Evolutionary conservation across 2,329 filamentous ascomycete species (phyloP).

Genomic region (Colletotrichum filicis): DNA sequence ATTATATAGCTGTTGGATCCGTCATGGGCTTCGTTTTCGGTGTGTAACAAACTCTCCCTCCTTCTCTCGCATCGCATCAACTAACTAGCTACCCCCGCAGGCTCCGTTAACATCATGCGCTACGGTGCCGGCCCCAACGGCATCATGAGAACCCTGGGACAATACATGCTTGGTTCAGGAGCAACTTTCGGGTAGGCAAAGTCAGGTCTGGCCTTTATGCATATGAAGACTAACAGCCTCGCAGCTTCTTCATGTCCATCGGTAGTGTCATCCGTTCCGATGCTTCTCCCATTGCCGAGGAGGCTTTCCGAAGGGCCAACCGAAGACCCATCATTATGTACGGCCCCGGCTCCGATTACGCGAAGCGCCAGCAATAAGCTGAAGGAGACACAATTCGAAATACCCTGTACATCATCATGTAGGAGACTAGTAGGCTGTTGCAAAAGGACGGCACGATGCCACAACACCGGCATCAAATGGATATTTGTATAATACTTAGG

Average conservation of each 20-base stretch:
- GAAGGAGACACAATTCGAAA: neutral
- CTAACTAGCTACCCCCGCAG: conserved; percentile 53
- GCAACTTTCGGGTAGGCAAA: conserved; percentile 88
- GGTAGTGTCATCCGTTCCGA: conserved; percentile 96
- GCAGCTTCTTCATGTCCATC: conserved; percentile 97
- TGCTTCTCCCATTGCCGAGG: conserved; percentile 77
- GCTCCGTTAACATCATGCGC: conserved; percentile 93
- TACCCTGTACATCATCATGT: conserved; percentile 29
- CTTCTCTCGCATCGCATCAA: neutral
- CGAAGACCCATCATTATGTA: conserved; percentile 77
- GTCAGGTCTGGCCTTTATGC: neutral
- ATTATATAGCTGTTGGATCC: conserved; percentile 80
- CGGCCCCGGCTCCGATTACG: conserved; percentile 46
- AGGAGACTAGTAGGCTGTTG: conserved; percentile 11
- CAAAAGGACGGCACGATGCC: conserved; percentile 13
- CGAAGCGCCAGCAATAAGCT: conserved; percentile 34
- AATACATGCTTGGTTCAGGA: conserved; percentile 96
- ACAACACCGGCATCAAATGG: conserved; percentile 15
- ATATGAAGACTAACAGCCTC: neutral
- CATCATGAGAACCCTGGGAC: conserved; percentile 91
- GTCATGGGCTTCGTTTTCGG: conserved; percentile 99
- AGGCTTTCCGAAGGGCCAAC: conserved; percentile 81
- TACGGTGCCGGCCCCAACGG: conserved; percentile 94
- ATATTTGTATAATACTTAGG: conserved; percentile 33
- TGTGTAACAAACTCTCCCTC: conserved; percentile 52